Base-by-base conservation (phyloP, 805 yeast genomes). In the Saccharomycopsis olivae region DNA sequence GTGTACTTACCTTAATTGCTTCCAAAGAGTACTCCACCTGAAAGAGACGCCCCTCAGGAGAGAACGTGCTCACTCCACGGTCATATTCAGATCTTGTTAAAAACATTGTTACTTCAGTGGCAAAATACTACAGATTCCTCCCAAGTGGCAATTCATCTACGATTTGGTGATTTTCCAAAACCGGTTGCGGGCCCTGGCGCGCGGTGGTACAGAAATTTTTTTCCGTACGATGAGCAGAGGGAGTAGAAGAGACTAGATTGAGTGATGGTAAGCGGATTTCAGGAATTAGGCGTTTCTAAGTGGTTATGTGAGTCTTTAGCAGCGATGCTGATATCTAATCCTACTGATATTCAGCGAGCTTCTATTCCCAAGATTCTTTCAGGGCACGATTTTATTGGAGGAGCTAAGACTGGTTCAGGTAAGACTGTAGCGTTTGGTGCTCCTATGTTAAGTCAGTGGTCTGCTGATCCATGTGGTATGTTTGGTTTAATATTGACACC, bases 1-100 rank as follows among this genome's bases (percentile, higher is more conserved):
- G n/a, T n/a, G n/a, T n/a, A 47, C 73, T 55, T 45, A 80, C 69
- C 56, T 92, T 92, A 61, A 92, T 92, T 35, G 98, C 98, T 61
- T 92, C 98, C 42, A 92, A 66, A 8, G 98, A 92, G 60, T 92
- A 92, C 60, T 92, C 98, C 33, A 92, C 98, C 64, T 92, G 98
- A 66, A 92, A 92, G 47, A 92, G 67, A 58, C 99, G 82, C 19
- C 99, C 99, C 60, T 94, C 98, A 19, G 99, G 99, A 1, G 97
- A 88, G 61, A 94, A 92, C 6, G 99, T 94, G 55, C 94, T 82
- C 36, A 92, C 98, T 48, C 98, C 99, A 61, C 99, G 82, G 59
- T 92, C 99, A 61, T 92, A 92, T 69, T 92, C 99, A 65, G 95
- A 83, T 78, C 99, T 82, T n/a, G 99, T 92, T 51, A 92, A 73